Conservation (phyloP, 768 basidiomycete genomes). For the Suillus brevipes region DNA sequence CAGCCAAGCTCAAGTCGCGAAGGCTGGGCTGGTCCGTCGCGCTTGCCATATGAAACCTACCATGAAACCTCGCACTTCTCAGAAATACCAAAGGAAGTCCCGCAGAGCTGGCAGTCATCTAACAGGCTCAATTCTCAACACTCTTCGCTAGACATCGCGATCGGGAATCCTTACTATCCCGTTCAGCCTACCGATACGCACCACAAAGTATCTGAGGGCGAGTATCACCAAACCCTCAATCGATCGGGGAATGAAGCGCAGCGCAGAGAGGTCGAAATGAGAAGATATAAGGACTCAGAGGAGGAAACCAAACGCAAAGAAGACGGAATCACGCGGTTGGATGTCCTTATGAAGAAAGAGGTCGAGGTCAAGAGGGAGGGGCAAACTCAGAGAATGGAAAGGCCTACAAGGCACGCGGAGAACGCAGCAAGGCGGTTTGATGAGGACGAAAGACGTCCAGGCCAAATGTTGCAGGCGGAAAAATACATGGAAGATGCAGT, state of each 20-base stretch:
- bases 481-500: conserved; percentile 22
- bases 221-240: conserved; percentile 31
- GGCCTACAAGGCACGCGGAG: conserved; percentile 19
- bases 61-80: no score
- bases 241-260: conserved; percentile 9
- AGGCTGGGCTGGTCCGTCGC: conserved; percentile 23
- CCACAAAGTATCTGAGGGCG: conserved; percentile 30
- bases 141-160: conserved; percentile 8
- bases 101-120: conserved; percentile 31
- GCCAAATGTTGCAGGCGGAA: conserved; percentile 26
- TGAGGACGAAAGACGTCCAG: conserved; percentile 22
- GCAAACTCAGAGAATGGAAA: conserved; percentile 15
- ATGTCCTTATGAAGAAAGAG: conserved; percentile 26
- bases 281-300: conserved; percentile 23
- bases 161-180: conserved; percentile 7
- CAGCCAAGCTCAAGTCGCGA: conserved; percentile 23
- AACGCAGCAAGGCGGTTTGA: conserved; percentile 19
- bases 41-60: background rate
- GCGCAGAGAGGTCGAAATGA: conserved; percentile 25
- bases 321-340: conserved; percentile 28
- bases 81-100: conserved; percentile 22
- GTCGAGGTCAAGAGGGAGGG: conserved; percentile 23
- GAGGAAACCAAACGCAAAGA: conserved; percentile 20
- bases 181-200: conserved; percentile 23
- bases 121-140: conserved; percentile 21